A percentile compares a stretch with the other conserved stretches of the same genome.
Evolutionary conservation across 176 grass and related monocot genomes (phyloP).

Genomic region (Poa pratensis): DNA sequence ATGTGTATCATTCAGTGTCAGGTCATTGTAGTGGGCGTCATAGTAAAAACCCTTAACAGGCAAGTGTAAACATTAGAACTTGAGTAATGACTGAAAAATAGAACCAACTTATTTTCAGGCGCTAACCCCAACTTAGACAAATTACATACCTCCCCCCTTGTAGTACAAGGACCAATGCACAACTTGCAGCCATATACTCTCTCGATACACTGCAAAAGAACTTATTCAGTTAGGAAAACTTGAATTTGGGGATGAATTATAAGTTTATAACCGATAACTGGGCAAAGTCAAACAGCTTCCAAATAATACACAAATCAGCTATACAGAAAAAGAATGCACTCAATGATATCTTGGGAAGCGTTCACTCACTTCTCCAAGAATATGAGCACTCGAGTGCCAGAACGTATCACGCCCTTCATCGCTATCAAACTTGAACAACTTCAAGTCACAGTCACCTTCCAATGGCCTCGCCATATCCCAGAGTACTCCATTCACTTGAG

Average conservation of each 20-base stretch:
- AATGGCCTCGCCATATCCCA: conserved; percentile 97
- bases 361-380: conserved; percentile 83
- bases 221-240: conserved; percentile 27
- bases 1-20: conserved; percentile 88
- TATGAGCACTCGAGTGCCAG: conserved; percentile 99
- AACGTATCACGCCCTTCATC: conserved; percentile 94
- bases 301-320: not conserved
- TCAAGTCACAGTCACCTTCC: conserved; percentile 78
- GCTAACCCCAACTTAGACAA: not conserved
- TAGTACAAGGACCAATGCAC: conserved; percentile 98
- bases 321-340: not conserved
- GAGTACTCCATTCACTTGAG: conserved; percentile 81
- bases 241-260: conserved; percentile 2
- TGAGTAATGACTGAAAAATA: not conserved
- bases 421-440: conserved; percentile 92
- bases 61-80: conserved; percentile 38
- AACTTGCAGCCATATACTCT: conserved; percentile 94
- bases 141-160: conserved; percentile 91
- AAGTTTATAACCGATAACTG: not conserved
- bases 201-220: conserved; percentile 72
- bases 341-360: not conserved
- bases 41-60: conserved; percentile 91
- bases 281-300: not conserved
- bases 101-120: not conserved
- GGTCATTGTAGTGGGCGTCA: conserved; percentile 83